Percentiles rank a stretch among this genome's conserved stretches.
These are phyloP conservation scores for Schizophyllum amplum DNA, from an alignment of 1,284 basidiomycete genomes.

Conservation along the genomic window DNA sequence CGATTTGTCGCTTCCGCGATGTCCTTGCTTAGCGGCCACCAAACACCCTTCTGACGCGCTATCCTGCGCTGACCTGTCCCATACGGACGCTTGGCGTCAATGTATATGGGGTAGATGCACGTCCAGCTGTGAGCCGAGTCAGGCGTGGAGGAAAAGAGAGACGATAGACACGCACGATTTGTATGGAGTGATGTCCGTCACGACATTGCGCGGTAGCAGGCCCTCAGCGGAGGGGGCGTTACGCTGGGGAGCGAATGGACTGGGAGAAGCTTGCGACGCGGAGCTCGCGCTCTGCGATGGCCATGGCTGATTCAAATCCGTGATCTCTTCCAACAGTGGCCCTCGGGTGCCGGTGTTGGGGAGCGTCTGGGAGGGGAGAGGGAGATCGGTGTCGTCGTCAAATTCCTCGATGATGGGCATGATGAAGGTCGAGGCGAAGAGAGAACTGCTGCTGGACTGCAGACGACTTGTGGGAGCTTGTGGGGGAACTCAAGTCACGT, in stretches of 20 bases:
- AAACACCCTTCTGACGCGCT: conserved; percentile 71
- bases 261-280: conserved; percentile 41
- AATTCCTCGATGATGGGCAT: conserved; percentile 45
- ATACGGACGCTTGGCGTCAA: conserved; percentile 90
- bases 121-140: conserved; percentile 63
- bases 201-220: conserved; percentile 24
- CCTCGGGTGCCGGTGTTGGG: conserved; percentile 61
- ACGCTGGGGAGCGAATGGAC: conserved; percentile 16
- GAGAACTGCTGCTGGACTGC: too few relatives aligned
- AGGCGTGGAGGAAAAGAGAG: conserved; percentile 7
- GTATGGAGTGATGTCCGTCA: conserved; percentile 70
- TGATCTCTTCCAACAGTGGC: conserved; percentile 71
- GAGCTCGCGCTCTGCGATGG: conserved; percentile 34
- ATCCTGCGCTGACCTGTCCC: conserved; percentile 79
- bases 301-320: conserved; percentile 36
- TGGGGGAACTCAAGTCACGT: too few relatives aligned
- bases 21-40: conserved; percentile 91
- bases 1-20: conserved; percentile 79
- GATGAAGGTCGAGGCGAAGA: background rate
- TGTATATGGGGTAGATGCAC: conserved; percentile 92
- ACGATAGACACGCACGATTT: conserved; percentile 48
- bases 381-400: conserved; percentile 86
- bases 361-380: conserved; percentile 55
- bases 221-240: conserved; percentile 17
- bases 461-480: background rate